Percentiles rank a stretch among this genome's conserved stretches.
Evolutionary conservation across 164 flowering plant species (phyloP).

Genomic region (Aristolochia californica): DNA sequence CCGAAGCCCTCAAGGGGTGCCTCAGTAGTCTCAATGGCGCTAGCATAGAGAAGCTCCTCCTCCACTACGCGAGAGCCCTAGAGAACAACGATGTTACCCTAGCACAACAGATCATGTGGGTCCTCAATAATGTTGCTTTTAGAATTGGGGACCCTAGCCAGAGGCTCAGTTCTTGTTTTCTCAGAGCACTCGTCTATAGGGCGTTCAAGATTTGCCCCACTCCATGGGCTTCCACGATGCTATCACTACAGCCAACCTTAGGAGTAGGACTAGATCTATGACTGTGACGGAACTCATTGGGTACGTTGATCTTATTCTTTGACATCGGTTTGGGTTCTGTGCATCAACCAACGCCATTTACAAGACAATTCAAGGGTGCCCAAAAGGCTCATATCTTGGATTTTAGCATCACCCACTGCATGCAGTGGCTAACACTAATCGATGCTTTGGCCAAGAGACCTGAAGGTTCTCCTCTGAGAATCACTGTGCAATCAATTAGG

Average conservation of each 20-base stretch:
- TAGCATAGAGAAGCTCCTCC: conserved; percentile 71
- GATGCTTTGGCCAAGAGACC: conserved; percentile 58
- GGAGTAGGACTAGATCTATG: conserved; percentile 25
- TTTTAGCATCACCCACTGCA: conserved; percentile 69
- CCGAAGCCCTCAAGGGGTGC: conserved; percentile 53
- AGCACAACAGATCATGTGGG: conserved; percentile 94
- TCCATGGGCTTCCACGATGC: conserved; percentile 24
- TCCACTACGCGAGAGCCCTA: conserved; percentile 71
- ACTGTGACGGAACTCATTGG: conserved; percentile 62
- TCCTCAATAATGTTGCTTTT: conserved; percentile 75
- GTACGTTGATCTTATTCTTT: conserved; percentile 73
- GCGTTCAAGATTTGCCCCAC: conserved; percentile 52
- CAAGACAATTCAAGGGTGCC: conserved; percentile 43
- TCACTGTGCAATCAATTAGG: conserved; percentile 52
- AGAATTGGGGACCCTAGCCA: conserved; percentile 67
- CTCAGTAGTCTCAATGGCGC: conserved; percentile 71
- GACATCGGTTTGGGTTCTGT: conserved; percentile 81
- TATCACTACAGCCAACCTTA: conserved; percentile 7
- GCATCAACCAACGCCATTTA: conserved; percentile 62
- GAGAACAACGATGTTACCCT: conserved; percentile 63
- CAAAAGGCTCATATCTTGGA: conserved; percentile 57
- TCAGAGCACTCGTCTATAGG: conserved; percentile 55
- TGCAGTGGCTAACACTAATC: conserved; percentile 94
- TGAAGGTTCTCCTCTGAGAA: conserved; percentile 57
- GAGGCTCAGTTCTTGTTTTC: conserved; percentile 59